phyloP scores from a whole-genome alignment of 1,139 yeast genomes.

The Suhomyces anneliseae region DNA sequence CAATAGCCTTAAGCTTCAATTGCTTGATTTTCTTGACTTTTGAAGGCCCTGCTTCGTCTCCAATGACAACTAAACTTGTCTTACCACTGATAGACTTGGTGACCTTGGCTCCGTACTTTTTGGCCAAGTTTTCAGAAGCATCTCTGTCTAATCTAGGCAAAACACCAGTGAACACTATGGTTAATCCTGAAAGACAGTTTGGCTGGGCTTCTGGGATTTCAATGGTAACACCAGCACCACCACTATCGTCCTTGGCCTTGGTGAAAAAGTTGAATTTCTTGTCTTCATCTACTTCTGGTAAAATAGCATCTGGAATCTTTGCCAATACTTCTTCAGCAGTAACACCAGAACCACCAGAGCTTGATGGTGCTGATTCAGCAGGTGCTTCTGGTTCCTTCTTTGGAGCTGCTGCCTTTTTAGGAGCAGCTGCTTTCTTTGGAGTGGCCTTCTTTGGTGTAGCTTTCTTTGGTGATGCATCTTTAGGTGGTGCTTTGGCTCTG shows the following conservation, averaged over 20 bases:
- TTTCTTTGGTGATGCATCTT: conserved; percentile 6
- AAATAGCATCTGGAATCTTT: conserved; percentile 65
- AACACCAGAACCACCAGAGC: conserved; percentile 15
- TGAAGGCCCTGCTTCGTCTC: conserved; percentile 97
- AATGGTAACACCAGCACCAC: conserved; percentile 20
- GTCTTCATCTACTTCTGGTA: conserved; percentile 56
- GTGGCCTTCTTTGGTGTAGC: background rate
- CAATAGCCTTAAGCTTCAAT: conserved; percentile 73
- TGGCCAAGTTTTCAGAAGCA: conserved; percentile 73
- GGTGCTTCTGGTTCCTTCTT: conserved; percentile 1
- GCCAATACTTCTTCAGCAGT: conserved; percentile 58
- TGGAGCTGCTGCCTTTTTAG: conserved; percentile 3
- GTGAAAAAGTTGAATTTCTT: conserved; percentile 58
- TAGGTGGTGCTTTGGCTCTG: background rate
- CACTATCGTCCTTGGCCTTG: conserved; percentile 30
- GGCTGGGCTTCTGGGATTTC: conserved; percentile 76
- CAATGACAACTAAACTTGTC: conserved; percentile 87
- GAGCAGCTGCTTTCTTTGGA: background rate
- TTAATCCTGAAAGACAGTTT: conserved; percentile 80
- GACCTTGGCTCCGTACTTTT: conserved; percentile 90
- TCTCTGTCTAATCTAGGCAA: conserved; percentile 78
- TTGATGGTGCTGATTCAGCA: background rate
- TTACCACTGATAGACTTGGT: conserved; percentile 83
- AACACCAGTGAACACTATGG: conserved; percentile 91
- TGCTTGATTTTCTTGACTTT: conserved; percentile 79